Base-by-base conservation (phyloP, 73 alveolate species). In the Stentor coeruleus region DNA sequence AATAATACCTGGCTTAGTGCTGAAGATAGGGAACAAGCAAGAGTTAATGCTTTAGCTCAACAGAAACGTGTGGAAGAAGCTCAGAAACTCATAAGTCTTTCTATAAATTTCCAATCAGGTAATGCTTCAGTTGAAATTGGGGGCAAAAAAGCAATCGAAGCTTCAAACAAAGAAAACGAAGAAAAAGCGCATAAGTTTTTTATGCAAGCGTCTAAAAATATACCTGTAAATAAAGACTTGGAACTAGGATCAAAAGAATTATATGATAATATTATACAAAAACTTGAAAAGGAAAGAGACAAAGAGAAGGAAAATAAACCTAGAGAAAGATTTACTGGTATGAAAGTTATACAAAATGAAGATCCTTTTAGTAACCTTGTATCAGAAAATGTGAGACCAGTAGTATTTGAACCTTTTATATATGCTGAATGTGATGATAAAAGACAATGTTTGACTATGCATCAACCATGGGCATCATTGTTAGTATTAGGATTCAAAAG, bases 1-100 rank as follows among this genome's bases (percentile, higher is more conserved):
- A 93, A 92, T 77, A 89, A 94, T 76, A 84, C 96, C 38, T 94
- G 99, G 98, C 79, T 88, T n/a, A 85, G 88, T 58, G 88, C 83
- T 66, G 93, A 94, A 37, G 87, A 94, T 76, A 84, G 98, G 80
- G 87, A 83, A 66, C 82, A 83, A 41, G 99, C 99, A 26, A 82
- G 81, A 74, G 81, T 90, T 76, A 92, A 84, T 85, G 89, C 82
- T 82, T 93, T 91, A 74, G 91, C 81, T 0, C 87, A 90, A 84
- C 81, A 90, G 80, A 66, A 86, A 66, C 36, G 89, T 30, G 72
- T 28, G 37, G 79, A 66, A 2, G n/a, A 20, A 33, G 79, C 79
- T 11, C n/a, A 66, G 1, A 20, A 40, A 66, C 2, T 2, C 39
- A 66, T 66, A 31, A 20, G 33, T 31, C 40, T 66, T 33, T 28